Percentiles rank a stretch among this genome's conserved stretches.
These are phyloP conservation scores for Pseudogymnoascus sp. DNA, from an alignment of 2,329 filamentous ascomycete species.

Conservation along the genomic window DNA sequence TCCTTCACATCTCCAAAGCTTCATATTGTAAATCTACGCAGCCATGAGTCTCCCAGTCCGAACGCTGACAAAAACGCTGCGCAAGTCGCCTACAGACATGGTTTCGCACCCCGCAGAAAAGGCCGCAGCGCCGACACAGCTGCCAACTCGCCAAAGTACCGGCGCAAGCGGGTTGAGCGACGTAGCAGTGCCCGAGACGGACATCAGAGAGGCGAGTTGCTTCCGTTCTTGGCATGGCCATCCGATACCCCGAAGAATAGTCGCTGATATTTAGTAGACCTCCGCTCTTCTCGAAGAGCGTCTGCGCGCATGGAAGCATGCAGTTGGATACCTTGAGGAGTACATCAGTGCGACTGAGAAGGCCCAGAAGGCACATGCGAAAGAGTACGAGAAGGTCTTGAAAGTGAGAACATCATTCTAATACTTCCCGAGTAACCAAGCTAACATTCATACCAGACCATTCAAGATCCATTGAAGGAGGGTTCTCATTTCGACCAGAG, in stretches of 20 bases:
- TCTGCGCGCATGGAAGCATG: constrained; percentile 92
- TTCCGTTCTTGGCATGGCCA: not conserved
- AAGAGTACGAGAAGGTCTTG: constrained; percentile 90
- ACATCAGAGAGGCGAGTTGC: constrained; percentile 28
- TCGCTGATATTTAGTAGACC: constrained; percentile 45
- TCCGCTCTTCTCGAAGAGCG: constrained; percentile 79
- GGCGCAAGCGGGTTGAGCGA: constrained; percentile 25
- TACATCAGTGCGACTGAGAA: constrained; percentile 84
- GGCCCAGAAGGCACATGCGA: constrained; percentile 74
- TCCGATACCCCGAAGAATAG: not conserved
- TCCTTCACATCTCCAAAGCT: not conserved
- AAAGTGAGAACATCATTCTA: constrained; percentile 53
- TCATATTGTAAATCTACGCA: constrained; percentile 1
- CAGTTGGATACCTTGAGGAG: constrained; percentile 83
- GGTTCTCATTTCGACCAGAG: constrained; percentile 89
- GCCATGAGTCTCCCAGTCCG: constrained; percentile 8
- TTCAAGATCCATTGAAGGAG: constrained; percentile 79
- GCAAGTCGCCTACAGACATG: constrained; percentile 2
- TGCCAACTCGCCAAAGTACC: constrained; percentile 26
- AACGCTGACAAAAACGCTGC: not conserved
- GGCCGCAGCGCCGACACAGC: not conserved
- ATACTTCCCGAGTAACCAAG: not conserved
- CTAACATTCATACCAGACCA: constrained; percentile 51
- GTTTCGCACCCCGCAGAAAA: not conserved
- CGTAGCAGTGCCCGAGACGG: constrained; percentile 23